Percentiles rank a stretch among this genome's conserved stretches.
These are phyloP conservation scores for Ganoderma lucidum DNA, from an alignment of 1,284 basidiomycete genomes.

Conservation along the genomic window DNA sequence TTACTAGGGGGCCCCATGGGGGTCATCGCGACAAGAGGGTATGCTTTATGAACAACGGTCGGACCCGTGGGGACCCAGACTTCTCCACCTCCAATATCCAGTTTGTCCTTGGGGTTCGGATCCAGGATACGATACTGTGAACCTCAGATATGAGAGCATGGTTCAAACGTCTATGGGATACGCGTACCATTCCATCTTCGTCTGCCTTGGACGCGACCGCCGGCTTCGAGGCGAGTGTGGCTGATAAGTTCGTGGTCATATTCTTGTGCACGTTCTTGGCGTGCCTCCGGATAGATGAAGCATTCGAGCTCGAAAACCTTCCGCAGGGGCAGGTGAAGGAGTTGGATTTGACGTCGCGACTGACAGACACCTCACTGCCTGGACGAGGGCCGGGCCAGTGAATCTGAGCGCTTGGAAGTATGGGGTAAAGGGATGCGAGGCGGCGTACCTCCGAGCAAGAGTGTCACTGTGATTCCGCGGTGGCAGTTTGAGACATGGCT, in stretches of 20 bases:
- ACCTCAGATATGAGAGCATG: not conserved
- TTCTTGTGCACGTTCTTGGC: slow-evolving; percentile 18
- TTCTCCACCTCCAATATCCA: slow-evolving; percentile 5
- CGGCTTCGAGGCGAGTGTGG: not conserved
- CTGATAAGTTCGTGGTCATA: not conserved
- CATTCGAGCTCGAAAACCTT: no score
- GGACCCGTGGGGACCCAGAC: not conserved
- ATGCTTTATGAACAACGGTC: slow-evolving; percentile 4
- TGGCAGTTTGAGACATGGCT: slow-evolving; percentile 24
- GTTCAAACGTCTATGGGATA: not conserved
- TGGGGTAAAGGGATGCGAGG: no score
- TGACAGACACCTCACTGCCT: no score
- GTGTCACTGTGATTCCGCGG: slow-evolving; percentile 15
- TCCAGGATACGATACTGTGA: not conserved
- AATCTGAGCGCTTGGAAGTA: no score
- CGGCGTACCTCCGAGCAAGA: no score
- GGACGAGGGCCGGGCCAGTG: no score
- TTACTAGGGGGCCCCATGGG: not conserved
- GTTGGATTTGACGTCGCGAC: no score
- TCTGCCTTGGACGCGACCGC: not conserved
- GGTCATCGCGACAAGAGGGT: slow-evolving; percentile 3
- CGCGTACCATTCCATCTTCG: not conserved
- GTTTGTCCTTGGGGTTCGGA: not conserved
- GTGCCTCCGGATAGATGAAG: no score
- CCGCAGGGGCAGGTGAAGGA: no score